Conservation (phyloP, 805 yeast species). For the Wickerhamiella domercqiae region DNA sequence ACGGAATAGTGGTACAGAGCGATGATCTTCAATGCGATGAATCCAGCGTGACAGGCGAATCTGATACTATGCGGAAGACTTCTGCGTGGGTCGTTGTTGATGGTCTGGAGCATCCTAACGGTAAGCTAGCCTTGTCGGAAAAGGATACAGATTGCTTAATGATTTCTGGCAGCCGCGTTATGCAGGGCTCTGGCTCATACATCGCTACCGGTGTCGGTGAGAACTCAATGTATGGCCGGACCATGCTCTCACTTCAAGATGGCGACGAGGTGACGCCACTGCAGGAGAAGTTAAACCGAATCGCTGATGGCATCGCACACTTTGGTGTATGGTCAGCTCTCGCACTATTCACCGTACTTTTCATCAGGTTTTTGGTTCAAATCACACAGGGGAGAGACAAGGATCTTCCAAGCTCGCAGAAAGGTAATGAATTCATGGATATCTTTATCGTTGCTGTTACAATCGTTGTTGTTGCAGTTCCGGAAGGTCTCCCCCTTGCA, state of each 20-base stretch:
- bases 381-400: conserved; percentile 31
- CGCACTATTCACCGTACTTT: conserved; percentile 62
- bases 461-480: conserved; percentile 94
- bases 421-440: conserved; percentile 72
- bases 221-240: conserved; percentile 81
- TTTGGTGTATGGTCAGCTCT: conserved; percentile 80
- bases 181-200: conserved; percentile 76
- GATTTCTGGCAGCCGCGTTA: conserved; percentile 78
- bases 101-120: conserved; percentile 3
- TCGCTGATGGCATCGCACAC: conserved; percentile 91
- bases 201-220: conserved; percentile 82
- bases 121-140: conserved; percentile 17
- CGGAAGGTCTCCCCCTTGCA: conserved; percentile 96
- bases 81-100: conserved; percentile 34
- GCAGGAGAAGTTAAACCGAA: conserved; percentile 60
- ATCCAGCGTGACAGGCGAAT: conserved; percentile 86
- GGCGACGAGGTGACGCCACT: conserved; percentile 81
- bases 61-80: conserved; percentile 59
- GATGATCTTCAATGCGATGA: conserved; percentile 73
- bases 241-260: conserved; percentile 61
- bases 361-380: conserved; percentile 55
- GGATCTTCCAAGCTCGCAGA: conserved; percentile 42
- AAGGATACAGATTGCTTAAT: conserved; percentile 59
- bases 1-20: conserved; percentile 59
- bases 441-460: conserved; percentile 85